Evolutionary conservation across 2,329 filamentous ascomycete genomes (phyloP), one percentile per base, ranked within the genome.

Genomic region (Colletotrichum eleusines): DNA sequence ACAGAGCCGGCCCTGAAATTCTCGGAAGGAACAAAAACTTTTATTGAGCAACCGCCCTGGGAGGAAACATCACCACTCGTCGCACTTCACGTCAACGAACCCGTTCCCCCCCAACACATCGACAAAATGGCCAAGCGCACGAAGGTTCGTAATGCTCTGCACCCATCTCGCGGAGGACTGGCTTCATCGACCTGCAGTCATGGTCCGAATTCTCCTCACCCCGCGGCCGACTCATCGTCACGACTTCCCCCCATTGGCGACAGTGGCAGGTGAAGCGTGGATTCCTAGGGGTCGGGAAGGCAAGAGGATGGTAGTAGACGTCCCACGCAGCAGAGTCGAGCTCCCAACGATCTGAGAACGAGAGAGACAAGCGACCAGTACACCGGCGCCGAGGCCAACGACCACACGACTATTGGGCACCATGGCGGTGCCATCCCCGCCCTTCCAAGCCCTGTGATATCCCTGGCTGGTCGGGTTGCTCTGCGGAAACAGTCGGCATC

Each of bases 91-190:
- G 63, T 72, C 71, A 72, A 72, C 70, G 62, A 66, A 66, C 69
- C 74, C 72, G 74, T 74, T 64, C 72, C 69, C 74, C 74, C 74
- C 74, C 74, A 76, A 74, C 71, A 75, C 76, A 79, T 74, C 83
- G 85, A 84, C 89, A 94, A 91, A 86, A 96, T 96, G 93, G 94
- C 93, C 85, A 95, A 96, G 91, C 91, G 94, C 89, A 97, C 94
- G 78, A 97, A 84, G 72, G 72, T 73, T 72, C 70, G 72, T 73
- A 59, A 38, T 50, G 31, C 53, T 72, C 62, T 67, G 20, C 51
- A 69, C 51, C 50, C 59, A 55, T 40, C 18, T 16, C 40, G 20
- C 23, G 53, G 59, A 63, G 44, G 28, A 63, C 23, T 63, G 64
- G 58, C 64, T 58, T 67, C 68, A 42, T 72, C 71, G 54, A 67